A percentile compares a stretch with the other conserved stretches of the same genome.
These are phyloP conservation scores for Aspergillus caelatus DNA, from an alignment of 2,329 filamentous ascomycete genomes.

Conservation along the genomic window DNA sequence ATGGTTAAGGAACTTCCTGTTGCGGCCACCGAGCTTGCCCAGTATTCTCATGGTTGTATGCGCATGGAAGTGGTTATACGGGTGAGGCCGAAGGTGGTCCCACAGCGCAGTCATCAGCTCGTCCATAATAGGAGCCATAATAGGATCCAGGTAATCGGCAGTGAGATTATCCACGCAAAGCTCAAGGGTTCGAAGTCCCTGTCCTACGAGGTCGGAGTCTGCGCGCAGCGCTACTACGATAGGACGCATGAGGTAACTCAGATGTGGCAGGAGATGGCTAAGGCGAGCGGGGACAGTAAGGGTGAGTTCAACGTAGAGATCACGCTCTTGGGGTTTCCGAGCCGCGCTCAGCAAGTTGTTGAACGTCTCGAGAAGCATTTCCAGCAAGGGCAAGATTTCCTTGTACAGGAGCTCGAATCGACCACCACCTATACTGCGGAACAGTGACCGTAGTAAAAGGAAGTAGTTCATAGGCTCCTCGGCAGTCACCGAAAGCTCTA, in stretches of 20 bases:
- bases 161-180: conserved; percentile 98
- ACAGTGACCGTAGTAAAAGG: conserved; percentile 84
- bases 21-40: conserved; percentile 92
- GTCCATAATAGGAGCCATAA: conserved; percentile 98
- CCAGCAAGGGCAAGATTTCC: conserved; percentile 90
- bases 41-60: conserved; percentile 98
- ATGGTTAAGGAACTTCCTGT: conserved; percentile 91
- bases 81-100: conserved; percentile 89
- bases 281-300: conserved; percentile 92
- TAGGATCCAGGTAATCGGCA: conserved; percentile 95
- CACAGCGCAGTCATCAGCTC: conserved; percentile 98
- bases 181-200: conserved; percentile 89
- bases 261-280: conserved; percentile 90
- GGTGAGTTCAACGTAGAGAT: conserved; percentile 95
- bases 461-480: conserved; percentile 99
- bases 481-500: conserved; percentile 91
- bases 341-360: conserved; percentile 93
- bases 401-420: conserved; percentile 98
- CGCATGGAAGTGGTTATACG: conserved; percentile 95
- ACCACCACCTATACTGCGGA: conserved; percentile 93
- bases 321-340: conserved; percentile 84
- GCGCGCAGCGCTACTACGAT: conserved; percentile 93
- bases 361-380: conserved; percentile 96
- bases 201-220: conserved; percentile 89
- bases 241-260: conserved; percentile 96